Conservation (phyloP, 78 protist species). For the Diacronema lutheri region DNA sequence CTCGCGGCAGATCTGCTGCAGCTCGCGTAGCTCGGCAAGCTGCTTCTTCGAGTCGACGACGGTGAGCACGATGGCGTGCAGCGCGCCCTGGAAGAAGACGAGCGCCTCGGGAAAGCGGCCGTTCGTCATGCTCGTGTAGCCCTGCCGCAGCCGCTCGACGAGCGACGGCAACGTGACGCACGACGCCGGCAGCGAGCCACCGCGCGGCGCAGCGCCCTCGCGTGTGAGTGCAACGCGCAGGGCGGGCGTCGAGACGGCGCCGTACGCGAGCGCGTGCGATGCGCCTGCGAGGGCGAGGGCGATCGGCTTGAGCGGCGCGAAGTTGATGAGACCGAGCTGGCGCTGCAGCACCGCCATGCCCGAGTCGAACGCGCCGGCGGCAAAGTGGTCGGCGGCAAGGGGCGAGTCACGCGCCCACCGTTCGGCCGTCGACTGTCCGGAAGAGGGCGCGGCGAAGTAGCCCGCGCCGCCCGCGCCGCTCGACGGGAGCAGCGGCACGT, state of each 20-base stretch:
- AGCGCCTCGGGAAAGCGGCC: conserved; percentile 83
- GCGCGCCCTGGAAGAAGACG: conserved; percentile 30
- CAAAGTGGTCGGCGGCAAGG: conserved; percentile 71
- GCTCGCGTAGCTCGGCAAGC: conserved; percentile 51
- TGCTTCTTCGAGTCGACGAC: background rate
- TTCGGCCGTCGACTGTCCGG: conserved; percentile 13
- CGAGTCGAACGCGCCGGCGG: conserved; percentile 87
- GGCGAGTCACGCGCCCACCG: conserved; percentile 26
- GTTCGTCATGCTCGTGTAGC: conserved; percentile 38
- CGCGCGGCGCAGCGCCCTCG: conserved; percentile 30
- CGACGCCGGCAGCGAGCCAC: background rate
- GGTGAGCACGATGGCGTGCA: background rate
- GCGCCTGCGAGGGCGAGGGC: conserved; percentile 49
- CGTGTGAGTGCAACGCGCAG: conserved; percentile 3
- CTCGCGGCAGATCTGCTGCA: conserved; percentile 82
- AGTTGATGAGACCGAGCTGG: conserved; percentile 83
- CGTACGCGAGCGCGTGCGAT: conserved; percentile 19
- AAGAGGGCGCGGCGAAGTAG: conserved; percentile 30
- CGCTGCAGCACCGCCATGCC: conserved; percentile 74
- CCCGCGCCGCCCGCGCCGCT: background rate
- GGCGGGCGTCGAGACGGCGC: background rate
- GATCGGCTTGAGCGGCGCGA: conserved; percentile 74
- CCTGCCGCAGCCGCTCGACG: conserved; percentile 19
- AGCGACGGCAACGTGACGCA: background rate
- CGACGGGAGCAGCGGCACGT: background rate